A percentile compares a stretch with the other conserved stretches of the same genome.
phyloP scores from a whole-genome alignment of 2,329 filamentous ascomycete species.

The Pseudogymnoascus sp. region DNA sequence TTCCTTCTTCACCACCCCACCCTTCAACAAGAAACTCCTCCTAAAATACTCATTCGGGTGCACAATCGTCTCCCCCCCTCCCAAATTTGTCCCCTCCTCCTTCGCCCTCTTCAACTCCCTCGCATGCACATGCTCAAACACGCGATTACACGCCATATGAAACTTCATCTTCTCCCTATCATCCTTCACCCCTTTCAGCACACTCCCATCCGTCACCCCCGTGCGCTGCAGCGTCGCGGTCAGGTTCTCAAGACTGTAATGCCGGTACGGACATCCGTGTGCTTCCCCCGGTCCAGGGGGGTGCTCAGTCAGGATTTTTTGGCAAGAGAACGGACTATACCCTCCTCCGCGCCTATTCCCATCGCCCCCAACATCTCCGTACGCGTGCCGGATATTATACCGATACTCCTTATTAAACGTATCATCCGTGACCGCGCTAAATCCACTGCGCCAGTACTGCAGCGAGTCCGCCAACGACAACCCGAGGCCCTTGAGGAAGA shows the following conservation, averaged over 20 bases:
- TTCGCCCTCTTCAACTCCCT: slow-evolving; percentile 68
- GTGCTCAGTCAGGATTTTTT: slow-evolving; percentile 88
- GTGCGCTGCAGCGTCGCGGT: slow-evolving; percentile 66
- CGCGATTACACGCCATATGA: slow-evolving; percentile 91
- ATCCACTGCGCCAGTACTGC: slow-evolving; percentile 80
- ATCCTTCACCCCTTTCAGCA: slow-evolving; percentile 75
- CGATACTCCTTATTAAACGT: slow-evolving; percentile 96
- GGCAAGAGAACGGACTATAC: slow-evolving; percentile 87
- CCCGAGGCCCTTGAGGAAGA: slow-evolving; percentile 95
- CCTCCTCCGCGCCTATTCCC: slow-evolving; percentile 77
- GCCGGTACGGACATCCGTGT: slow-evolving; percentile 94
- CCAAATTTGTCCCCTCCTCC: slow-evolving; percentile 60
- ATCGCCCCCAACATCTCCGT: slow-evolving; percentile 93
- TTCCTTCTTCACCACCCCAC: not conserved
- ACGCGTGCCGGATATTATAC: slow-evolving; percentile 92
- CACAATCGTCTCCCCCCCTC: slow-evolving; percentile 86
- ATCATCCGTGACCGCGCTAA: slow-evolving; percentile 84
- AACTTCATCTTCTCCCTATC: slow-evolving; percentile 84
- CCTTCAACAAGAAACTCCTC: slow-evolving; percentile 78
- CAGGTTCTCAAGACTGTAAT: slow-evolving; percentile 85
- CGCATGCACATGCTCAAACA: slow-evolving; percentile 85
- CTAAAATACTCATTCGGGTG: slow-evolving; percentile 99
- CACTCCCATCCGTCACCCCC: slow-evolving; percentile 69
- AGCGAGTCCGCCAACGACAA: slow-evolving; percentile 86
- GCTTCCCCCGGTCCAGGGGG: slow-evolving; percentile 79